A percentile compares a stretch with the other conserved stretches of the same genome.
phyloP scores from a whole-genome alignment of 177 flowering plant species.

The Tripterygium wilfordii region DNA sequence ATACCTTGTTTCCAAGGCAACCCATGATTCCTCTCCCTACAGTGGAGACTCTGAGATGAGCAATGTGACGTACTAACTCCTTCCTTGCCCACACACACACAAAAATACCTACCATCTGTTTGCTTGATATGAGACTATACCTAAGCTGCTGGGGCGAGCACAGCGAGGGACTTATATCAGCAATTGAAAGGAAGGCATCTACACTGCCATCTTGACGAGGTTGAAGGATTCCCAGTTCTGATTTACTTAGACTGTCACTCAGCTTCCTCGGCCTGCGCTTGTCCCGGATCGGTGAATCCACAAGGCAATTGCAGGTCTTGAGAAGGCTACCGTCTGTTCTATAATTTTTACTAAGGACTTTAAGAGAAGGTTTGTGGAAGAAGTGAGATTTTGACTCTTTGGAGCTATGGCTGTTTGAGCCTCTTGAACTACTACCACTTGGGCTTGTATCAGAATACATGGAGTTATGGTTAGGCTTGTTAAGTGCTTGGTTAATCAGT shows the following conservation, averaged over 20 bases:
- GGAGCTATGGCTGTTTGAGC: conserved; percentile 7
- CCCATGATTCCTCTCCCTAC: conserved; percentile 94
- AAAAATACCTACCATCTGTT: conserved; percentile 96
- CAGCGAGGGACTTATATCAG: conserved; percentile 17
- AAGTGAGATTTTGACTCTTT: conserved; percentile 43
- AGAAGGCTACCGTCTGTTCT: conserved; percentile 51
- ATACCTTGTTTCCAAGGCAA: conserved; percentile 83
- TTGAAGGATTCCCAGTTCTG: not conserved
- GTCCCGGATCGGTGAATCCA: conserved; percentile 23
- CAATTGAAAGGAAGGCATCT: conserved; percentile 25
- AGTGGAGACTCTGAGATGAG: conserved; percentile 64
- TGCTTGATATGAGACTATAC: conserved; percentile 64
- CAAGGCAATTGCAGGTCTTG: conserved; percentile 81
- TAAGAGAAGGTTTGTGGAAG: conserved; percentile 75
- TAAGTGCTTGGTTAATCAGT: conserved; percentile 72
- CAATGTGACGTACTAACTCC: conserved; percentile 68
- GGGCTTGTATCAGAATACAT: conserved; percentile 10
- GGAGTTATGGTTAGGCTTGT: conserved; percentile 39
- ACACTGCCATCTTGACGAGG: conserved; percentile 3
- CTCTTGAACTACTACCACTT: conserved; percentile 4
- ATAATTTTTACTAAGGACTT: conserved; percentile 47
- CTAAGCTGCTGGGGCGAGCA: conserved; percentile 18
- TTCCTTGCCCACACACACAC: conserved; percentile 73
- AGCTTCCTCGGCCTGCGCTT: conserved; percentile 29
- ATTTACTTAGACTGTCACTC: conserved; percentile 12